Conservation (phyloP, 1,284 basidiomycete species). For the Pterulicium gracile region DNA sequence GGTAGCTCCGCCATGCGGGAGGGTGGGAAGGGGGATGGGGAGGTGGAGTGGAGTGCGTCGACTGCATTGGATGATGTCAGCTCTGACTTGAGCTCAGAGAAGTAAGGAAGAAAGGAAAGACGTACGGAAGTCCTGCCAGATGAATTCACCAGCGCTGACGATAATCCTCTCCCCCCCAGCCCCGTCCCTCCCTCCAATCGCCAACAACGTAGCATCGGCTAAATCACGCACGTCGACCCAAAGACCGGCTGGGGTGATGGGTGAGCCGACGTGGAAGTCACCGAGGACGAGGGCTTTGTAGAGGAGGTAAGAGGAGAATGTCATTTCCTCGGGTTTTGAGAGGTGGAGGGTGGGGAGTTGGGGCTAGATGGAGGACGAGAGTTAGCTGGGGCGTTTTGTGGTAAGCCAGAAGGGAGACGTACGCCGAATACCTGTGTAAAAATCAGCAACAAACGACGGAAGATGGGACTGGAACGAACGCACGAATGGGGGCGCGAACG, state of each 20-base stretch:
- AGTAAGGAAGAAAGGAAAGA: neutral
- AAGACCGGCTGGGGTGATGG: constrained; percentile 18
- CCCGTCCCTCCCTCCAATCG: constrained; percentile 34
- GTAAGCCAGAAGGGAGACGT: constrained; percentile 3
- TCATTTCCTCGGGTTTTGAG: neutral
- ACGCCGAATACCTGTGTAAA: constrained; percentile 30
- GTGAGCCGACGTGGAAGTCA: constrained; percentile 12
- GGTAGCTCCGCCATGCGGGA: constrained; percentile 1
- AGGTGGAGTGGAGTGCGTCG: constrained; percentile 15
- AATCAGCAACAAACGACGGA: constrained; percentile 29
- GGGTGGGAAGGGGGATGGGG: constrained; percentile 12
- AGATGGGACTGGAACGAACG: constrained; percentile 11
- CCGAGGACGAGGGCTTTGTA: constrained; percentile 16
- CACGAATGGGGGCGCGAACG: constrained; percentile 33
- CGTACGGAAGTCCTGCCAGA: constrained; percentile 23
- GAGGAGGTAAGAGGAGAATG: constrained; percentile 18
- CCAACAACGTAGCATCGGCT: constrained; percentile 44
- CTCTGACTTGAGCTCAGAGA: constrained; percentile 1
- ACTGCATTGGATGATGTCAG: constrained; percentile 12
- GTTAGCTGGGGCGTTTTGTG: constrained; percentile 37
- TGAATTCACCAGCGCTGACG: constrained; percentile 22
- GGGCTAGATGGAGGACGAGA: neutral
- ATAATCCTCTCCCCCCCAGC: constrained; percentile 56
- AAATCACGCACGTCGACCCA: constrained; percentile 59
- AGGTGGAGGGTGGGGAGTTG: neutral